phyloP scores from a whole-genome alignment of 1,139 yeast species.

The Hyphopichia khmerensis region DNA sequence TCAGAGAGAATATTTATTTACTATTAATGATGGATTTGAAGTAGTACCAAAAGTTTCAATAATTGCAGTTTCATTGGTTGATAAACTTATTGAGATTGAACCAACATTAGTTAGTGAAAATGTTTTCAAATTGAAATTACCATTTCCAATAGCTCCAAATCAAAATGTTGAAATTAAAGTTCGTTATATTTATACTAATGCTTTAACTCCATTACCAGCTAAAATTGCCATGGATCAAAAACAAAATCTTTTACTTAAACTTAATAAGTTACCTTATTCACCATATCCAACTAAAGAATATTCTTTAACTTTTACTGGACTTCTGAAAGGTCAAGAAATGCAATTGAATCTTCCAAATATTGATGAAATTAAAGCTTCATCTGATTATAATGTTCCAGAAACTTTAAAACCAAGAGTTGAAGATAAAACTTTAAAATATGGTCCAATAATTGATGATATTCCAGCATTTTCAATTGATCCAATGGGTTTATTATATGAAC shows the following conservation, averaged over 20 bases:
- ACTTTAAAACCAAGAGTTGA: slow-evolving; percentile 31
- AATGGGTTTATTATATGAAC: slow-evolving; percentile 60
- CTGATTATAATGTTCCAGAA: slow-evolving; percentile 19
- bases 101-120: slow-evolving; percentile 29
- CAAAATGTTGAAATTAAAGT: slow-evolving; percentile 50
- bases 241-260: slow-evolving; percentile 59
- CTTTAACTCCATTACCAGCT: slow-evolving; percentile 62
- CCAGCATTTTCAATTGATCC: slow-evolving; percentile 49
- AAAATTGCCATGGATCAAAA: slow-evolving; percentile 56
- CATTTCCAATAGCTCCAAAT: slow-evolving; percentile 68
- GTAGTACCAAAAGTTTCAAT: slow-evolving; percentile 49
- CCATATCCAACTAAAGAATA: slow-evolving; percentile 61
- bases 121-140: slow-evolving; percentile 49
- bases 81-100: slow-evolving; percentile 30
- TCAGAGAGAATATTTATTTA: slow-evolving; percentile 54
- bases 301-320: slow-evolving; percentile 50
- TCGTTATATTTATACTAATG: slow-evolving; percentile 52
- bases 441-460: slow-evolving; percentile 47
- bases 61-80: slow-evolving; percentile 35
- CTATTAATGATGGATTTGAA: slow-evolving; percentile 46
- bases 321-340: slow-evolving; percentile 47
- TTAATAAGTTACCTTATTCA: slow-evolving; percentile 58
- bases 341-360: slow-evolving; percentile 19
- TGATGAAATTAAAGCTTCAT: slow-evolving; percentile 10
- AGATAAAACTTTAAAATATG: slow-evolving; percentile 49